phyloP scores from a whole-genome alignment of 2,329 filamentous ascomycete genomes.

The Fusarium sp. region DNA sequence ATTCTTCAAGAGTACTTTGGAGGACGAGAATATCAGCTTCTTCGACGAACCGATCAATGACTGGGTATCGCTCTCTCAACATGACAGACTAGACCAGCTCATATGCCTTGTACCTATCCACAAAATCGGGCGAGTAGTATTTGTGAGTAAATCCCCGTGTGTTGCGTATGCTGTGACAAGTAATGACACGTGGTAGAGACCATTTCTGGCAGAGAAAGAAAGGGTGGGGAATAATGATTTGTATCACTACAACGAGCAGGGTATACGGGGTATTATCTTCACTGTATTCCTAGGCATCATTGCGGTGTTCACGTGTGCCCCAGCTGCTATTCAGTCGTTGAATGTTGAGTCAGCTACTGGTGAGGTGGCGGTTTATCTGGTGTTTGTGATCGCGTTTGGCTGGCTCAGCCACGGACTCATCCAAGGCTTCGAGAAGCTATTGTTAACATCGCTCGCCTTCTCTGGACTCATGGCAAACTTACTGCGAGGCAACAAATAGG shows the following conservation, averaged over 20 bases:
- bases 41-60: conserved; percentile 9
- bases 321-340: conserved; percentile 29
- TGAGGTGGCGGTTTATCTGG: conserved; percentile 30
- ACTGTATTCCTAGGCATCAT: conserved; percentile 15
- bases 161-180: background rate
- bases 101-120: conserved; percentile 1
- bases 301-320: conserved; percentile 22
- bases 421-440: conserved; percentile 17
- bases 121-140: background rate
- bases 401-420: conserved; percentile 21
- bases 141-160: conserved; percentile 11
- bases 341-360: conserved; percentile 23
- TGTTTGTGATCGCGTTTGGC: conserved; percentile 31
- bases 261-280: conserved; percentile 5
- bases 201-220: conserved; percentile 2
- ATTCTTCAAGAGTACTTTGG: background rate
- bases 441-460: conserved; percentile 21
- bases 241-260: conserved; percentile 4
- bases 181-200: conserved; percentile 8
- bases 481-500: conserved; percentile 10
- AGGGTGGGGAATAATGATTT: background rate
- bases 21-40: background rate
- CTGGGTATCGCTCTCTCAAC: conserved; percentile 12
- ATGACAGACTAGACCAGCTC: conserved; percentile 21
- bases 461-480: conserved; percentile 21